Evolutionary conservation across 805 yeast genomes (phyloP), one percentile per base, ranked within the genome.

Genomic region (Yueomyces sp.): DNA sequence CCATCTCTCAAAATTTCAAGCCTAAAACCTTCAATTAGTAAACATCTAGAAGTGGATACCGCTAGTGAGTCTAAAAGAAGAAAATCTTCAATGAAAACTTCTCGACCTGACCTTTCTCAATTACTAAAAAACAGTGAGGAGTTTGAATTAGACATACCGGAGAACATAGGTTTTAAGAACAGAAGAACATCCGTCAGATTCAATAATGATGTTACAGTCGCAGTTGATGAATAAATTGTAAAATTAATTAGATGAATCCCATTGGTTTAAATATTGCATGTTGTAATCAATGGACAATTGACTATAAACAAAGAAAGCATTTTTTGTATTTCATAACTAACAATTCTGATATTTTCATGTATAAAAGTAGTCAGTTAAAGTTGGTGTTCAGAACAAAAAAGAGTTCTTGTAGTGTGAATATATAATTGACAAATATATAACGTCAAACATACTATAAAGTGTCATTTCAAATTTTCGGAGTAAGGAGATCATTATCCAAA

Each of bases 171-270:
- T 2, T 47, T 53, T 33, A 48, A 55, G 38, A 47, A 68, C 59
- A 68, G 85, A 62, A 66, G 83, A 54, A 77, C 79, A 49, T 76
- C 82, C 4, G 85, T 79, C 2, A 65, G 85, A 49, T 79, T 79
- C 52, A 80, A 77, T 49, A 81, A 76, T 45, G 68, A 70, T 45
- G 85, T 79, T 7, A 64, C 71, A 33, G 70, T 76, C n/a, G 75
- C 74, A 5, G 62, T 62, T 7, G 66, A 68, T 47, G 59, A 59
- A 36, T 55, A 44, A 43, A 36, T 28, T 39, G 19, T 28, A 27
- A 11, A 12, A 30, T 26, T 26, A 36, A 40, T 6, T 36, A 39
- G 43, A 42, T 6, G 33, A 30, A 30, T 30, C 9, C 19, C 19
- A 19, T 19, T 19, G 19, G 19, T 2, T 19, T 19, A 19, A 19